A percentile compares a stretch with the other conserved stretches of the same genome.
These are phyloP conservation scores for Trichoderma oligosporum DNA, from an alignment of 2,329 filamentous ascomycete species.

Conservation along the genomic window DNA sequence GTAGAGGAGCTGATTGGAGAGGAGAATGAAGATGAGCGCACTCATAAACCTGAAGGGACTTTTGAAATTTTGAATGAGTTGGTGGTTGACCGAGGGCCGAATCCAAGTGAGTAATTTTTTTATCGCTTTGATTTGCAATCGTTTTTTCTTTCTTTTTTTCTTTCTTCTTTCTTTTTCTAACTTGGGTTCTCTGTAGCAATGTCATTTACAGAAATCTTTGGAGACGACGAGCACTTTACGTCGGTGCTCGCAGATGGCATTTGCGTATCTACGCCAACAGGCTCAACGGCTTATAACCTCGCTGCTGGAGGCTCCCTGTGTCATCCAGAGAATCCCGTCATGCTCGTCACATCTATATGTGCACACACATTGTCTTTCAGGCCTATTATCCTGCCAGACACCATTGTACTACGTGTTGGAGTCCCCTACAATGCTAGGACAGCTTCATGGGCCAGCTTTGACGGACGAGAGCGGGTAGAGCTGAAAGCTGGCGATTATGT, in stretches of 20 bases:
- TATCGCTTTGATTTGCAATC: neutral
- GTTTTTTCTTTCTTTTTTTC: neutral
- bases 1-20: conserved; percentile 89
- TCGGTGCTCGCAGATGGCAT: conserved; percentile 90
- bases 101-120: conserved; percentile 63
- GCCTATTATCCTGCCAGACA: conserved; percentile 94
- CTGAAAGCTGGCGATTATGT: conserved; percentile 76
- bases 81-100: conserved; percentile 92
- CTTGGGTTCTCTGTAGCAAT: conserved; percentile 57
- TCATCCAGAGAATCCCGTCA: conserved; percentile 94
- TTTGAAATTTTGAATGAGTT: conserved; percentile 94
- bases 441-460: conserved; percentile 95
- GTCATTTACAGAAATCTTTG: conserved; percentile 88
- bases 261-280: conserved; percentile 90
- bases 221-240: conserved; percentile 92
- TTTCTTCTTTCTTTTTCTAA: neutral
- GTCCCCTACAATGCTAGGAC: conserved; percentile 93
- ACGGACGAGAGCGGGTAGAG: conserved; percentile 85
- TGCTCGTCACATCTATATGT: conserved; percentile 90
- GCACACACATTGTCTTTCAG: conserved; percentile 93
- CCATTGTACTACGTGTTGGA: conserved; percentile 85
- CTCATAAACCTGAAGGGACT: conserved; percentile 78
- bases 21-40: conserved; percentile 77
- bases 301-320: conserved; percentile 93
- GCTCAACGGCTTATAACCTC: conserved; percentile 92